These are phyloP conservation scores for Nicotiana tomentosiformis DNA, from an alignment of 257 asterid genomes.

Conservation along the genomic window DNA sequence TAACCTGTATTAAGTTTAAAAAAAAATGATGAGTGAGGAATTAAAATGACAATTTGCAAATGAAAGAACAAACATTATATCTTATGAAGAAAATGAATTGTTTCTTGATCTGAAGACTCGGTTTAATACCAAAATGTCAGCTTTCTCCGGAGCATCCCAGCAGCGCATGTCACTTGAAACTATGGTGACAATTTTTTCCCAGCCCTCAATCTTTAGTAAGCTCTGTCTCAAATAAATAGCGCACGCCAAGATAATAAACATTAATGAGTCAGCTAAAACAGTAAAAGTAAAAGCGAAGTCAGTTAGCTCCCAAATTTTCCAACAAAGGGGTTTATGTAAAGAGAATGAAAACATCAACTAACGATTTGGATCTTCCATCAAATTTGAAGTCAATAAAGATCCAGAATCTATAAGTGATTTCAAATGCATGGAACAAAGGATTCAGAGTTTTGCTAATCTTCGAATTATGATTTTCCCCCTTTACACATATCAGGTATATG, in stretches of 20 bases:
- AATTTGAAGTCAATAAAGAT: background rate
- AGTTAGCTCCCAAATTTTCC: background rate
- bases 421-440: background rate
- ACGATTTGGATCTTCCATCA: background rate
- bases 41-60: background rate
- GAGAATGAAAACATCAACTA: background rate
- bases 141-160: slow-evolving; percentile 96
- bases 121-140: slow-evolving; percentile 79
- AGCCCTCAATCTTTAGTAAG: slow-evolving; percentile 90
- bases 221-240: slow-evolving; percentile 46
- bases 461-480: background rate
- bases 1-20: slow-evolving; percentile 50
- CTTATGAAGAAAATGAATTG: background rate
- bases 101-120: background rate
- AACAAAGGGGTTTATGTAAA: background rate
- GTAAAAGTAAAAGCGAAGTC: background rate
- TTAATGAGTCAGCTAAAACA: background rate
- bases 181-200: slow-evolving; percentile 80
- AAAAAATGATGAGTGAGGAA: slow-evolving; percentile 7
- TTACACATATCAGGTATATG: background rate
- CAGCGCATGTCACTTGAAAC: slow-evolving; percentile 90
- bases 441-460: background rate
- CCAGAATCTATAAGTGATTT: background rate
- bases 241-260: background rate
- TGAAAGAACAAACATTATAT: background rate